phyloP scores from a whole-genome alignment of 2,329 filamentous ascomycete genomes.

The Neofusicoccum laricinum region DNA sequence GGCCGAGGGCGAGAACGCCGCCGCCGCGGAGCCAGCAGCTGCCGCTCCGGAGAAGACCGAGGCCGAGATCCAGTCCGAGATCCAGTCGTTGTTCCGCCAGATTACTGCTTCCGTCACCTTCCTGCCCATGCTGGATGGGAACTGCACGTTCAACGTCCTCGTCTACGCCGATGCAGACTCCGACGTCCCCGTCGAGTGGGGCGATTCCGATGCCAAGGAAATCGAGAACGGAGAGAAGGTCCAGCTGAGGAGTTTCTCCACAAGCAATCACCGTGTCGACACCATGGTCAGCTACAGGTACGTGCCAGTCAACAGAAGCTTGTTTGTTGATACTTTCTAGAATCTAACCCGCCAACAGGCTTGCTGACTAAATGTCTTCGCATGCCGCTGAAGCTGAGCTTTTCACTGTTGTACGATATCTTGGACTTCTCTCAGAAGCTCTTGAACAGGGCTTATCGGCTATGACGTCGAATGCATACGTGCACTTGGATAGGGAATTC shows the following conservation, averaged over 20 bases:
- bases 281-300: conserved; percentile 88
- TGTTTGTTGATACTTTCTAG: too few relatives aligned
- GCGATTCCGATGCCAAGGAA: conserved; percentile 96
- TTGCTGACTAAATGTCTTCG: neutral
- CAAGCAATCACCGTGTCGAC: conserved; percentile 88
- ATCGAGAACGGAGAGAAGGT: conserved; percentile 93
- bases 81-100: conserved; percentile 94
- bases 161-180: conserved; percentile 97
- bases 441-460: neutral
- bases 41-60: conserved; percentile 73
- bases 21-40: neutral
- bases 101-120: conserved; percentile 98
- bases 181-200: conserved; percentile 97
- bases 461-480: neutral
- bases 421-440: neutral
- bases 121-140: conserved; percentile 84
- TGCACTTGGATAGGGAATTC: neutral
- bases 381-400: neutral
- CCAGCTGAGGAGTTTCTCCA: conserved; percentile 93
- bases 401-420: neutral
- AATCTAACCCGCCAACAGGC: neutral
- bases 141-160: conserved; percentile 98
- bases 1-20: conserved; percentile 69
- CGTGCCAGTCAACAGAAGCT: conserved; percentile 3
- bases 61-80: conserved; percentile 89